These are phyloP conservation scores for Apophysomyces ossiformis DNA, from an alignment of 371 early-diverging fungal genomes.

Conservation along the genomic window DNA sequence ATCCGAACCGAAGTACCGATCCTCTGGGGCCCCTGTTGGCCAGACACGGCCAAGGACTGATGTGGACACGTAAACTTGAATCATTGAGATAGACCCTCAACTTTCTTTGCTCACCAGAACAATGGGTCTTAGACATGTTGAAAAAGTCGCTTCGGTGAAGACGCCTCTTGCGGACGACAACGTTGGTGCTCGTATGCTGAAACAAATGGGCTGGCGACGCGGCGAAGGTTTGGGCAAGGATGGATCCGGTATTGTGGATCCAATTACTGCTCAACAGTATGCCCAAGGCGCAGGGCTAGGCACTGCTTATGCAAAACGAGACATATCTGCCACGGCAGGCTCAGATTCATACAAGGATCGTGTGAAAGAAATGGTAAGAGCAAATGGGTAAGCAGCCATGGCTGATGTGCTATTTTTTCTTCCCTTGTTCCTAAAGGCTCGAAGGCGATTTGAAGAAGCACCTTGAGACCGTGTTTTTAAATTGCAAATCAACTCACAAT, in stretches of 20 bases:
- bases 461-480: background rate
- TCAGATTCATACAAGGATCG: slow-evolving; percentile 20
- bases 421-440: background rate
- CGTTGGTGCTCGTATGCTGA: slow-evolving; percentile 45
- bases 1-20: slow-evolving; percentile 23
- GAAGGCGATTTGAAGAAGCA: slow-evolving; percentile 4
- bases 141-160: slow-evolving; percentile 31
- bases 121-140: slow-evolving; percentile 12
- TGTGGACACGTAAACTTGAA: slow-evolving; percentile 11
- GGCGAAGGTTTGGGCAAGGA: slow-evolving; percentile 51
- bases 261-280: slow-evolving; percentile 46
- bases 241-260: slow-evolving; percentile 46
- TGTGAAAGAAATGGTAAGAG: slow-evolving; percentile 30
- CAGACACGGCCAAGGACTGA: slow-evolving; percentile 11
- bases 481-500: background rate
- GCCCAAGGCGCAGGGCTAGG: slow-evolving; percentile 45
- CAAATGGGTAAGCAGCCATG: background rate
- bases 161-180: slow-evolving; percentile 45
- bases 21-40: background rate
- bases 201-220: slow-evolving; percentile 52
- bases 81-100: slow-evolving; percentile 11
- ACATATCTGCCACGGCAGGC: slow-evolving; percentile 4
- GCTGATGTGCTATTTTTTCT: background rate
- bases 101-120: background rate
- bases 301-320: slow-evolving; percentile 23